phyloP scores from a whole-genome alignment of 2,329 filamentous ascomycete species.

The Pseudopyrenochaeta lycopersici region DNA sequence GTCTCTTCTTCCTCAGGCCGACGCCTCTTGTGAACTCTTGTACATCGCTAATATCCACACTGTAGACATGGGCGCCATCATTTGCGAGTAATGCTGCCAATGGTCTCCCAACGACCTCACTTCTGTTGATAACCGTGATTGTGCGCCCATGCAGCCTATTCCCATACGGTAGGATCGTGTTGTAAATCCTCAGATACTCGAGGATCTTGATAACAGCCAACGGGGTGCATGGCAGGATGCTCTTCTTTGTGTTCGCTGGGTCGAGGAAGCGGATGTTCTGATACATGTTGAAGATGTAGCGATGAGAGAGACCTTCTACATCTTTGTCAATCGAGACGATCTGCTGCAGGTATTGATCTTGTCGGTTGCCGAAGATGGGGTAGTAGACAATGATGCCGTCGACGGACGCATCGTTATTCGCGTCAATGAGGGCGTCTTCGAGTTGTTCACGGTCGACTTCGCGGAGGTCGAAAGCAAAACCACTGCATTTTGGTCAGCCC shows the following conservation, averaged over 20 bases:
- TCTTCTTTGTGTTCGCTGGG: slow-evolving; percentile 81
- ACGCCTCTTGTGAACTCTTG: slow-evolving; percentile 91
- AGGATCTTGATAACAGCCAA: slow-evolving; percentile 97
- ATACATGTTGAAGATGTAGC: slow-evolving; percentile 99
- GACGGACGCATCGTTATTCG: slow-evolving; percentile 79
- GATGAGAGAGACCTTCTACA: slow-evolving; percentile 92
- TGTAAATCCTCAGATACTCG: slow-evolving; percentile 95
- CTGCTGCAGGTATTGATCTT: slow-evolving; percentile 96
- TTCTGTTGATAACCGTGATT: slow-evolving; percentile 95
- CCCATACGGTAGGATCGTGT: slow-evolving; percentile 89
- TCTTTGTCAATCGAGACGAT: slow-evolving; percentile 91
- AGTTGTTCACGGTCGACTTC: slow-evolving; percentile 86
- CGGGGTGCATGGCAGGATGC: slow-evolving; percentile 92
- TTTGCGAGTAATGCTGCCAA: slow-evolving; percentile 93
- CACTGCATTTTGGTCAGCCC: slow-evolving; percentile 62
- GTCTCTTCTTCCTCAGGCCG: slow-evolving; percentile 83
- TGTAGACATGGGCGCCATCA: slow-evolving; percentile 94
- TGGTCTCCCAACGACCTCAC: slow-evolving; percentile 93
- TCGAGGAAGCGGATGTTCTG: slow-evolving; percentile 97
- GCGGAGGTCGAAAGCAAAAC: slow-evolving; percentile 87
- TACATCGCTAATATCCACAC: slow-evolving; percentile 89
- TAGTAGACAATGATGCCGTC: slow-evolving; percentile 98
- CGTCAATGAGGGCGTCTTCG: slow-evolving; percentile 85
- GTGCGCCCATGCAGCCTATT: slow-evolving; percentile 94
- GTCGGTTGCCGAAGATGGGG: slow-evolving; percentile 89